These are phyloP conservation scores for Penicillium flavigenum DNA, from an alignment of 495 filamentous ascomycete genomes.

Conservation along the genomic window DNA sequence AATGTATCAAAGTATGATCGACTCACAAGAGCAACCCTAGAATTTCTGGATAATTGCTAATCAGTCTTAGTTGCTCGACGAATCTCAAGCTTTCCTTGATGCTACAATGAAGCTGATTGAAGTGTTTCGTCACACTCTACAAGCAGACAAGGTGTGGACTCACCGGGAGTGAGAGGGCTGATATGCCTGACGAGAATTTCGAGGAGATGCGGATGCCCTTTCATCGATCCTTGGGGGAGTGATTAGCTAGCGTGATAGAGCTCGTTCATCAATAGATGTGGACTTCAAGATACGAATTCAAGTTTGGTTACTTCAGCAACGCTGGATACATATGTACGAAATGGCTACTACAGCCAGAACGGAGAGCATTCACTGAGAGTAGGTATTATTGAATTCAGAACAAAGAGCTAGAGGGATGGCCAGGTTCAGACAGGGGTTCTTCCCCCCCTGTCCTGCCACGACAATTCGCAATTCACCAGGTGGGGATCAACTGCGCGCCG, in stretches of 20 bases:
- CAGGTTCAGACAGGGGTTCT: too few species aligned
- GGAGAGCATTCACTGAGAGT: too few species aligned
- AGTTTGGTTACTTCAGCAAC: too few species aligned
- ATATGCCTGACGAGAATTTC: background rate
- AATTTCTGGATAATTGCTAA: background rate
- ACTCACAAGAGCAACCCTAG: background rate
- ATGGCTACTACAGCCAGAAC: too few species aligned
- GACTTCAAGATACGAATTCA: background rate
- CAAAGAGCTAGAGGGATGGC: too few species aligned
- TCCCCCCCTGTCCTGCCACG: too few species aligned
- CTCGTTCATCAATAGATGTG: background rate
- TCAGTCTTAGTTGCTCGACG: background rate
- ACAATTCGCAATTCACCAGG: too few species aligned
- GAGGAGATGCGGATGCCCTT: background rate
- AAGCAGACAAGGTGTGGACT: background rate
- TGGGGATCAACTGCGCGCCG: background rate
- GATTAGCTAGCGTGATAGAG: background rate
- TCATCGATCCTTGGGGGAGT: background rate
- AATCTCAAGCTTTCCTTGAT: background rate
- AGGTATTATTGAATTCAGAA: too few species aligned
- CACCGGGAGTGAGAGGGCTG: background rate
- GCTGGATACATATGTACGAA: too few species aligned
- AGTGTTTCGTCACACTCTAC: background rate
- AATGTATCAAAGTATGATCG: background rate
- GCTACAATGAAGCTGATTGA: background rate